Evolutionary conservation across 2,329 filamentous ascomycete species (phyloP).

Genomic region (Calonectria honghensis): DNA sequence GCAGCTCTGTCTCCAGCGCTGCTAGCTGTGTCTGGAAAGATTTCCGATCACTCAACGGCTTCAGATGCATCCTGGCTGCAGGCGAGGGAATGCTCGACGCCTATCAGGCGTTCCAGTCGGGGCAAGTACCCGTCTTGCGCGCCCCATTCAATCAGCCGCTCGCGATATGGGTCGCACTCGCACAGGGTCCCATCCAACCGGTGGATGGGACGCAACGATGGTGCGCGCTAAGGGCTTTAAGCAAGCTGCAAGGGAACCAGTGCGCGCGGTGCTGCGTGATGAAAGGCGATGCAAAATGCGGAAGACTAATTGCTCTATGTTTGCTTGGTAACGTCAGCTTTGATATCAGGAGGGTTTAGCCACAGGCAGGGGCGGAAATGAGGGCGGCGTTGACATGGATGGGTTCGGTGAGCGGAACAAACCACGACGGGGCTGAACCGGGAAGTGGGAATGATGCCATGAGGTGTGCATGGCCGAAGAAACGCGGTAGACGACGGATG

Average conservation of each 20-base stretch:
- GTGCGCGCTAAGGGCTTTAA: neutral
- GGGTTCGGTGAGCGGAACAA: constrained; percentile 1
- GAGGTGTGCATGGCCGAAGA: neutral
- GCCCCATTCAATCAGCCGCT: neutral
- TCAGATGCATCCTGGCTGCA: neutral
- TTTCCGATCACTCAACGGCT: constrained; percentile 4
- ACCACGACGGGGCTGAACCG: neutral
- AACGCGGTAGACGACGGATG: neutral
- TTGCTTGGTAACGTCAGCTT: neutral
- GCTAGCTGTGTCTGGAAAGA: constrained; percentile 12
- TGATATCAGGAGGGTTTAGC: neutral
- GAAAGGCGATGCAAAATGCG: neutral
- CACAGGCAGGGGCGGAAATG: constrained; percentile 11
- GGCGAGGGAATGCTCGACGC: neutral
- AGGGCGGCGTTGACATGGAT: constrained; percentile 3
- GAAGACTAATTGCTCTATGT: neutral
- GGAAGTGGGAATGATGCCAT: neutral
- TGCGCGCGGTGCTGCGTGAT: neutral
- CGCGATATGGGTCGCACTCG: constrained; percentile 2
- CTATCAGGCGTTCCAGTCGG: neutral
- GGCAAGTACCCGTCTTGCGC: neutral
- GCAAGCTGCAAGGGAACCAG: neutral
- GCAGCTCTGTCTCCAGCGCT: constrained; percentile 9
- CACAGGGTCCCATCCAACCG: neutral
- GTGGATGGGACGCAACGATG: neutral